These are phyloP conservation scores for Solanum chacoense DNA, from an alignment of 305 asterid species.

Conservation along the genomic window DNA sequence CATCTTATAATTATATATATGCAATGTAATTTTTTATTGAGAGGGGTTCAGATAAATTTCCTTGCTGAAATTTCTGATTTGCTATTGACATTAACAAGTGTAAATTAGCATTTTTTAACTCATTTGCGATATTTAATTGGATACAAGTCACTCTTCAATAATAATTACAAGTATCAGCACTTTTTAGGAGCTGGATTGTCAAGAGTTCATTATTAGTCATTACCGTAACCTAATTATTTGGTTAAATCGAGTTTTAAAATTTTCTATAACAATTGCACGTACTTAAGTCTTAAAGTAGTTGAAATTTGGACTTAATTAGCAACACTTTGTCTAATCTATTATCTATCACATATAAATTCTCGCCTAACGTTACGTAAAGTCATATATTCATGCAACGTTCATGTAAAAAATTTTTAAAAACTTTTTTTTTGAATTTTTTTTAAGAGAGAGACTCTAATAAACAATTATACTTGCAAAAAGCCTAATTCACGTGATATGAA, in stretches of 20 bases:
- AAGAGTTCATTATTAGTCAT: neutral
- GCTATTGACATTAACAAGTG: neutral
- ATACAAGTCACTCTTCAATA: neutral
- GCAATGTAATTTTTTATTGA: neutral
- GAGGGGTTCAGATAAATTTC: neutral
- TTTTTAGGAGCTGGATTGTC: neutral
- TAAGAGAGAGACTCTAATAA: neutral
- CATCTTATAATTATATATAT: neutral
- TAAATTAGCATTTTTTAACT: neutral
- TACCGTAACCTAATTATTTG: neutral
- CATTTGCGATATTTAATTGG: neutral
- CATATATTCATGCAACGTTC: neutral
- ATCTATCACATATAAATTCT: neutral
- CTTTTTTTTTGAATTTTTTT: neutral
- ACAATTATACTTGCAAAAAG: neutral
- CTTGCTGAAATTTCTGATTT: neutral
- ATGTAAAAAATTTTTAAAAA: neutral
- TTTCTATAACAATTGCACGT: neutral
- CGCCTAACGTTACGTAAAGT: neutral
- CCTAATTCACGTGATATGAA: neutral
- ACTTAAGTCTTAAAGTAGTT: neutral
- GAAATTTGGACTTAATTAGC: neutral
- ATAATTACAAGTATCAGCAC: neutral
- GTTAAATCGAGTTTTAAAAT: neutral
- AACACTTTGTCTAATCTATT: neutral